Base-by-base conservation (phyloP, 441 rosid genomes). In the Melastoma candidum region DNA sequence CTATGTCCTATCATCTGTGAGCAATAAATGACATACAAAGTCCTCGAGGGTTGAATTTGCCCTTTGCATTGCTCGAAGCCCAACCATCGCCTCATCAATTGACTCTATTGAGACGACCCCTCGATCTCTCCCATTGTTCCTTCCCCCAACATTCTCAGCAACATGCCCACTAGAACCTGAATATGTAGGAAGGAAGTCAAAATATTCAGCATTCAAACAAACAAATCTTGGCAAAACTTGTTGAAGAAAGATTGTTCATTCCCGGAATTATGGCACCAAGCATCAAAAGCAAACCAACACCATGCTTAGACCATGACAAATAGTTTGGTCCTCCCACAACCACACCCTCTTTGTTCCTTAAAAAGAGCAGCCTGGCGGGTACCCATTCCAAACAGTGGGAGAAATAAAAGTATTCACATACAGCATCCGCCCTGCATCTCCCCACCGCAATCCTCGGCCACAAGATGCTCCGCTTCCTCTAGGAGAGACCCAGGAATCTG, bases 21-120 rank as follows among this genome's bases (percentile, higher is more conserved):
- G n/a, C 11, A 26, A 51, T 36, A 5, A 7, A 46, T 46, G 12
- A 60, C 95, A 76, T 64, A 89, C 90, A 55, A 86, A 84, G 73
- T 84, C 90, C 71, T 84, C 90, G 57, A 86, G 82, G 1, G 97
- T 86, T 66, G 97, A 86, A 75, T 82, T 90, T 47, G 89, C 94
- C 47, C 85, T 71, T 65, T 81, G 83, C 93, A 90, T 77, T 14
- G 93, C 73, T 68, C 83, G 84, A 49, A 85, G 74, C 57, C 93
- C 83, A 51, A 92, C 56, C 72, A 80, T 61, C 46, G 82, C 74
- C 59, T 61, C 63, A 7, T 60, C 70, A 24, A 66, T 44, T 49
- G 53, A 47, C 47, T 68, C 58, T 10, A 55, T 54, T 51, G 45
- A 58, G 58, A 45, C 44, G 10, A 26, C 14, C 59, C 13, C 48